These are phyloP conservation scores for Striga asiatica DNA, from an alignment of 257 asterid species.

Conservation along the genomic window DNA sequence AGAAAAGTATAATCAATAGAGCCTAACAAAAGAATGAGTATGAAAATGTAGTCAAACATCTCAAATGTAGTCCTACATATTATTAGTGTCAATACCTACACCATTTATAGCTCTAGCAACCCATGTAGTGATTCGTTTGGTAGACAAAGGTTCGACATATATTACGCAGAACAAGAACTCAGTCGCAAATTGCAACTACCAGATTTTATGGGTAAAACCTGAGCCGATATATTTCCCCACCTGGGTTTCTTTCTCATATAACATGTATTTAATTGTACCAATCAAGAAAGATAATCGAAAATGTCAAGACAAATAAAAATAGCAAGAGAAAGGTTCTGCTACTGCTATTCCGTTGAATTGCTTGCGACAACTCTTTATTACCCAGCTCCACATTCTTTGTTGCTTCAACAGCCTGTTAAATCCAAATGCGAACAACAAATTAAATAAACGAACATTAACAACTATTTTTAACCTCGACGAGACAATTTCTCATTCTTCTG, in stretches of 20 bases:
- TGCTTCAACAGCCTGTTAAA: conserved; percentile 77
- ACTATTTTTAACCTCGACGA: no score
- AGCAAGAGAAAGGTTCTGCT: conserved; percentile 90
- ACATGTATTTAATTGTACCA: conserved; percentile 51
- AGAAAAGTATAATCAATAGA: no score
- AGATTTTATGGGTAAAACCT: neutral
- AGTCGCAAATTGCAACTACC: neutral
- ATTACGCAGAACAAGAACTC: neutral
- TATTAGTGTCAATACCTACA: no score
- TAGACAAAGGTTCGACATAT: neutral
- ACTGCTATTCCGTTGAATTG: conserved; percentile 76
- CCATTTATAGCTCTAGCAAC: no score
- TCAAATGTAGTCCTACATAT: no score
- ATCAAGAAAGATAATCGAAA: conserved; percentile 77
- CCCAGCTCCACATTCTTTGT: conserved; percentile 84
- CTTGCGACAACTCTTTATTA: conserved; percentile 74
- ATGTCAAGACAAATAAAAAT: conserved; percentile 65
- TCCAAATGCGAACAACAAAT: conserved; percentile 4
- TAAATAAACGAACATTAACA: no score
- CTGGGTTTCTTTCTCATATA: neutral
- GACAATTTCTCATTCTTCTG: no score
- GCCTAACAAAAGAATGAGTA: no score
- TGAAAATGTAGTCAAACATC: no score
- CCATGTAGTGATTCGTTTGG: no score
- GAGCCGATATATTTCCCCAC: neutral